A percentile compares a stretch with the other conserved stretches of the same genome.
phyloP scores from a whole-genome alignment of 2,329 filamentous ascomycete genomes.

The Claviceps purpurea region DNA sequence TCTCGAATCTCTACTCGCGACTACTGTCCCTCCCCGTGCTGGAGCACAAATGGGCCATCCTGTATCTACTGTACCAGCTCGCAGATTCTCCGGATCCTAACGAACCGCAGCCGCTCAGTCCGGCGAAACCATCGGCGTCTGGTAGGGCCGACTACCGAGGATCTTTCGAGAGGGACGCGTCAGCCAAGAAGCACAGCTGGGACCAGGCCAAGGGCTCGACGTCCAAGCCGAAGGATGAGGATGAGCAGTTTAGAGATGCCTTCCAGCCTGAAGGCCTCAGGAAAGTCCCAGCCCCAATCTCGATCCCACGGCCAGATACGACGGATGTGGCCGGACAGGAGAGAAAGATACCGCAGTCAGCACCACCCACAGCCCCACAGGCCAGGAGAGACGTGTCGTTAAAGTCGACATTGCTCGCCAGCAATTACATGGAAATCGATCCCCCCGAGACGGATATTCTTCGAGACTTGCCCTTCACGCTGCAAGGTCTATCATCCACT shows the following conservation, averaged over 20 bases:
- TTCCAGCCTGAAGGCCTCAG: conserved; percentile 40
- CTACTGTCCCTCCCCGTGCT: conserved; percentile 84
- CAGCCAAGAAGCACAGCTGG: conserved; percentile 21
- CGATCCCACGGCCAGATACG: conserved; percentile 23
- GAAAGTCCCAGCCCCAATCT: conserved; percentile 29
- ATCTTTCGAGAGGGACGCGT: conserved; percentile 22
- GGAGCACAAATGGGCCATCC: conserved; percentile 91
- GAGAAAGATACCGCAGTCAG: conserved; percentile 12
- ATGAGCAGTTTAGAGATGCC: conserved; percentile 37
- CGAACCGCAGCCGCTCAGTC: conserved; percentile 34
- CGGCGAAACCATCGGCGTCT: conserved; percentile 23
- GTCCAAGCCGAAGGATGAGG: conserved; percentile 26
- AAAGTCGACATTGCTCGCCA: conserved; percentile 43
- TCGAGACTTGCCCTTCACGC: conserved; percentile 77
- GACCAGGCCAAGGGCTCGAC: conserved; percentile 24
- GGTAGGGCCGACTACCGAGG: conserved; percentile 20
- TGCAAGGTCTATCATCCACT: conserved; percentile 82
- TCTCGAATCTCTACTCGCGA: conserved; percentile 82
- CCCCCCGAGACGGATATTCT: conserved; percentile 55
- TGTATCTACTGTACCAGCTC: conserved; percentile 79
- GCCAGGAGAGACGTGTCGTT: conserved; percentile 37
- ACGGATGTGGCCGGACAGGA: conserved; percentile 7
- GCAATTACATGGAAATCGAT: conserved; percentile 41
- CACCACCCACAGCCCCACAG: conserved; percentile 12
- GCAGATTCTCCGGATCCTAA: conserved; percentile 51